Evolutionary conservation across 306 rosid species (phyloP), one percentile per base, ranked within the genome.

Genomic region (Ceratonia siliqua): DNA sequence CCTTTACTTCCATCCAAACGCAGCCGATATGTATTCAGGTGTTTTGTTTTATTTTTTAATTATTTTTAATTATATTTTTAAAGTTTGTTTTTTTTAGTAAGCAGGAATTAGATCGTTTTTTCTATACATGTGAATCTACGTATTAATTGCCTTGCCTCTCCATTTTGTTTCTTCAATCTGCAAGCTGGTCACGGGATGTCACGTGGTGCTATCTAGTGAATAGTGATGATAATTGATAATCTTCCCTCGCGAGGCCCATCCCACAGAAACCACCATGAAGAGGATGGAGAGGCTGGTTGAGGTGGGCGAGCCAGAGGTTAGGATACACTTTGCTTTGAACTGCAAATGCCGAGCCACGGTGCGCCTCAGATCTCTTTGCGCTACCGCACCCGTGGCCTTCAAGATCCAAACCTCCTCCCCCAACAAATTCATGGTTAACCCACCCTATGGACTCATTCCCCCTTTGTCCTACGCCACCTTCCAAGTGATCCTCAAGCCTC

Each of bases 331-430:
- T 15, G 15, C 78, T 2, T 41, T 86, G 35, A 79, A 89, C 86
- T 63, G 77, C 77, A 89, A 92, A 75, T 89, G 96, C 82, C 87
- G 96, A 62, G 74, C 96, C 77, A 86, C 85, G 55, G 83, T 89
- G 27, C 79, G 65, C 56, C 89, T 92, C 14, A 67, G 76, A 6
- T 92, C 93, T 3, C 83, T 83, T 0, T 27, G 36, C 78, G 38
- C 83, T 52, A 72, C 85, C 74, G 9, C 79, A 56, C 72, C 87
- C 0, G 63, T 89, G 9, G 90, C 93, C 49, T 92, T 92, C 89
- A 92, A 88, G 76, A 83, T 92, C 83, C 96, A 86, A 70, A 92
- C 96, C 72, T 92, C 93, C 13, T 88, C 93, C 0, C 90, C 93
- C 9, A 56, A 85, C 78, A 92, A 89, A 59, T 92, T 89, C 85